These are phyloP conservation scores for Didymella arachidicola DNA, from an alignment of 2,329 filamentous ascomycete genomes.

Conservation along the genomic window DNA sequence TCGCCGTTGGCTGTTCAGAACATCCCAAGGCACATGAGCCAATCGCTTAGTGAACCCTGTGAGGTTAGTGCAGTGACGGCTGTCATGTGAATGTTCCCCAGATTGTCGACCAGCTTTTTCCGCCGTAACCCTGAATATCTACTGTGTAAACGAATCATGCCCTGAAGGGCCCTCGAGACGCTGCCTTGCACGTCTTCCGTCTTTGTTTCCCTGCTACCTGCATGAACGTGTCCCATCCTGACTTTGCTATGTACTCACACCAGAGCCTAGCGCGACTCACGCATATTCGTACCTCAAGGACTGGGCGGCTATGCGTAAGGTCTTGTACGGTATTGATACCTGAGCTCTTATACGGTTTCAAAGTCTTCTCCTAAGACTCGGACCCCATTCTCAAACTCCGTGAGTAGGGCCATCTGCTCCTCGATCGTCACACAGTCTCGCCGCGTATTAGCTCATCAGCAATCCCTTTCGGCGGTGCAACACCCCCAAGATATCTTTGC, in stretches of 20 bases:
- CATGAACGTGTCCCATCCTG: not conserved
- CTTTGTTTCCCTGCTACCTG: not conserved
- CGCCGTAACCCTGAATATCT: not conserved
- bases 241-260: not conserved
- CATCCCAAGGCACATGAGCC: constrained; percentile 15
- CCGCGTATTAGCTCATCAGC: no score
- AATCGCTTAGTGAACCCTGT: constrained; percentile 25
- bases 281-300: not conserved
- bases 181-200: not conserved
- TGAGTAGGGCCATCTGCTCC: no score
- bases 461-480: no score
- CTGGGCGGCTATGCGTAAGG: not conserved
- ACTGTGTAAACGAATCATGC: not conserved
- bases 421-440: no score
- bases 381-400: no score
- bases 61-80: constrained; percentile 1
- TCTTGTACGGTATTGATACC: no score
- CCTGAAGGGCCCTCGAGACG: not conserved
- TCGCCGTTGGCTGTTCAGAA: constrained; percentile 15
- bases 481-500: no score
- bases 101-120: not conserved
- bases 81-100: constrained; percentile 10
- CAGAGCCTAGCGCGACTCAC: not conserved
- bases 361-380: no score
- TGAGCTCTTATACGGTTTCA: no score